Evolutionary conservation across 2,329 filamentous ascomycete genomes (phyloP).

Genomic region (Arthroderma sp.): DNA sequence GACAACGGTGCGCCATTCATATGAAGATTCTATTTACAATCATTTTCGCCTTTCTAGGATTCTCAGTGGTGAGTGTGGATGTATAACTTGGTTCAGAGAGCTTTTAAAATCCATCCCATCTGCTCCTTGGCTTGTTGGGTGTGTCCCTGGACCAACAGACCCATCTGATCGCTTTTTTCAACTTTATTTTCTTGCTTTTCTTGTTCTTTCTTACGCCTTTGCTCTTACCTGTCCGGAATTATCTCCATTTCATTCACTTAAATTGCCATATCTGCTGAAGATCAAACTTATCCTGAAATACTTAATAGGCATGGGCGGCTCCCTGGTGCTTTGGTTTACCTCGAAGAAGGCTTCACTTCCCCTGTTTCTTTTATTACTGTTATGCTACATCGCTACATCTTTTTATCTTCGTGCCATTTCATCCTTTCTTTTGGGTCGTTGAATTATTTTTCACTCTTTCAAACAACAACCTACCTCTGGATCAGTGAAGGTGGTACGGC

Average conservation of each 20-base stretch:
- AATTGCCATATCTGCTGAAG: conserved; percentile 18
- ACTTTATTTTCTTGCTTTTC: conserved; percentile 15
- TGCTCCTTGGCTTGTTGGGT: conserved; percentile 16
- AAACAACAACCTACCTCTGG: conserved; percentile 1
- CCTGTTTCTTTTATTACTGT: conserved; percentile 7
- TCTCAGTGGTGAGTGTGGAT: conserved; percentile 12
- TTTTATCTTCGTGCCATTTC: conserved; percentile 3
- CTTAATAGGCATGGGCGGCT: conserved; percentile 14
- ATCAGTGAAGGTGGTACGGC: too few species aligned
- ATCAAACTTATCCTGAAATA: conserved; percentile 14
- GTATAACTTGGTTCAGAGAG: conserved; percentile 12
- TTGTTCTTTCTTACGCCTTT: conserved; percentile 14
- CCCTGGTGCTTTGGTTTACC: conserved; percentile 19
- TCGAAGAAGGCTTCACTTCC: conserved; percentile 8
- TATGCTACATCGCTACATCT: conserved; percentile 3
- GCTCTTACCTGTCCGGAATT: conserved; percentile 11
- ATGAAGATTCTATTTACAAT: conserved; percentile 13
- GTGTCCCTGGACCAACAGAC: conserved; percentile 9
- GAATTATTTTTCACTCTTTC: conserved; percentile 6
- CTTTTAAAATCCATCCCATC: conserved; percentile 13
- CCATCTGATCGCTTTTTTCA: conserved; percentile 12
- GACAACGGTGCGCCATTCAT: background rate
- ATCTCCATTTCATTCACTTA: conserved; percentile 17
- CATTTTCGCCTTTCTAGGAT: conserved; percentile 15
- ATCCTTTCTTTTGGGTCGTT: background rate